phyloP scores from a whole-genome alignment of 805 yeast species.

The Candida krabiensis region DNA sequence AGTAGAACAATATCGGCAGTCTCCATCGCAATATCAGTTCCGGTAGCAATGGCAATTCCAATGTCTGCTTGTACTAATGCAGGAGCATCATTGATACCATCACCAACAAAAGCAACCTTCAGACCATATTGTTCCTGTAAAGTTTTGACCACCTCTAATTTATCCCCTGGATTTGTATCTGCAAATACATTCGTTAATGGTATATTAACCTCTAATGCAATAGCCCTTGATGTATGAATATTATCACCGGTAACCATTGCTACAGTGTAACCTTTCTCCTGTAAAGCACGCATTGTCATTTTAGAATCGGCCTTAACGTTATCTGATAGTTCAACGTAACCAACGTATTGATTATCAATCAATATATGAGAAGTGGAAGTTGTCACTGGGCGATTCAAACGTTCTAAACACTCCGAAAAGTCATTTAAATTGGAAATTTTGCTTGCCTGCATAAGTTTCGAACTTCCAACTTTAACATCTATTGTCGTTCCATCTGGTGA shows the following conservation, averaged over 20 bases:
- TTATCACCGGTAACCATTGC: conserved; percentile 94
- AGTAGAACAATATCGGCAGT: conserved; percentile 91
- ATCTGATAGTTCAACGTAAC: conserved; percentile 69
- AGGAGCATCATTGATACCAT: conserved; percentile 97
- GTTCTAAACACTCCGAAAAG: conserved; percentile 9
- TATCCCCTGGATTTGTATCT: conserved; percentile 74
- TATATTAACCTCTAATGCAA: conserved; percentile 71
- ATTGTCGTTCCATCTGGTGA: conserved; percentile 6
- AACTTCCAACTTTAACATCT: conserved; percentile 56
- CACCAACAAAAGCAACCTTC: conserved; percentile 87
- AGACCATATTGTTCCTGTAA: conserved; percentile 48
- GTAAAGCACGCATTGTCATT: conserved; percentile 57
- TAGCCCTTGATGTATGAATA: conserved; percentile 54
- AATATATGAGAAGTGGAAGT: conserved; percentile 40
- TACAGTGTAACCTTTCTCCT: conserved; percentile 52
- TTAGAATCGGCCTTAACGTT: conserved; percentile 63
- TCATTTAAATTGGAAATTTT: conserved; percentile 22
- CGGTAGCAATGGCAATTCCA: conserved; percentile 89
- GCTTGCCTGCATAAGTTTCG: conserved; percentile 36
- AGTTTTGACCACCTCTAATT: conserved; percentile 62
- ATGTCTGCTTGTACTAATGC: conserved; percentile 86
- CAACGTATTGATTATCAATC: conserved; percentile 58
- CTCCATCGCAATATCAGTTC: conserved; percentile 95
- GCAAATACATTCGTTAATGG: conserved; percentile 64
- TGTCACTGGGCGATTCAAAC: conserved; percentile 14